Conservation (phyloP, 1,284 basidiomycete species). For the Phylloboletellus chloephorus region DNA sequence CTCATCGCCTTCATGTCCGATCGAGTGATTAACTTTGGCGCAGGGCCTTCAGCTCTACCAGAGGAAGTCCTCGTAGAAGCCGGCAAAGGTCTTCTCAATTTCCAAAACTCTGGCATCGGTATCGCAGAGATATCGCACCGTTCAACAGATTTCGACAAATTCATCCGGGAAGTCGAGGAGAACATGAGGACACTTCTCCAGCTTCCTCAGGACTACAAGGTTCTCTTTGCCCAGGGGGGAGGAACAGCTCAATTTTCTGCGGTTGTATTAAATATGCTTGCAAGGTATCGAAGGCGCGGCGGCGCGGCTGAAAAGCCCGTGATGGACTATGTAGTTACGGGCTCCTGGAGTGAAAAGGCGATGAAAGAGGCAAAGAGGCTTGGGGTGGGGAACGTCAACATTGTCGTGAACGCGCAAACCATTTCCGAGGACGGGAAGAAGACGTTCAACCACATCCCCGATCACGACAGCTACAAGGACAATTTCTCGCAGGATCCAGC, state of each 20-base stretch:
- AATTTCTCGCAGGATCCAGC: conserved; percentile 78
- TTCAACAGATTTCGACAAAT: conserved; percentile 78
- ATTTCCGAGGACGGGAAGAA: conserved; percentile 57
- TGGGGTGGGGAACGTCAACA: conserved; percentile 52
- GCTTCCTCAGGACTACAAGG: conserved; percentile 78
- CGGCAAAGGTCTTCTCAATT: conserved; percentile 76
- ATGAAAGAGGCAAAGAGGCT: conserved; percentile 74
- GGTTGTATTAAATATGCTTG: conserved; percentile 83
- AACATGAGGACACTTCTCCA: conserved; percentile 70
- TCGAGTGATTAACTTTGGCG: conserved; percentile 82
- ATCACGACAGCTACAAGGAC: conserved; percentile 68
- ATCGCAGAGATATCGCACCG: conserved; percentile 93
- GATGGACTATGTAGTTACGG: conserved; percentile 88
- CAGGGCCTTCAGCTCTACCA: conserved; percentile 88
- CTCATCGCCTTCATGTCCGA: conserved; percentile 18
- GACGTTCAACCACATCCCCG: conserved; percentile 78
- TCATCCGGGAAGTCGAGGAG: conserved; percentile 62
- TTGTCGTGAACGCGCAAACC: conserved; percentile 63
- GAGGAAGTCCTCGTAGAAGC: conserved; percentile 78
- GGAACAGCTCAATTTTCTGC: conserved; percentile 88
- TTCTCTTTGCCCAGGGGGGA: conserved; percentile 91
- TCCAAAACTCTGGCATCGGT: conserved; percentile 84
- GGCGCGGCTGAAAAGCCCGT: conserved; percentile 53
- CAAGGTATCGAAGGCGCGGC: conserved; percentile 66
- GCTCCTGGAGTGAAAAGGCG: conserved; percentile 88